These are phyloP conservation scores for Azolla pinnata DNA, from an alignment of 75 land plant genomes.

Conservation along the genomic window DNA sequence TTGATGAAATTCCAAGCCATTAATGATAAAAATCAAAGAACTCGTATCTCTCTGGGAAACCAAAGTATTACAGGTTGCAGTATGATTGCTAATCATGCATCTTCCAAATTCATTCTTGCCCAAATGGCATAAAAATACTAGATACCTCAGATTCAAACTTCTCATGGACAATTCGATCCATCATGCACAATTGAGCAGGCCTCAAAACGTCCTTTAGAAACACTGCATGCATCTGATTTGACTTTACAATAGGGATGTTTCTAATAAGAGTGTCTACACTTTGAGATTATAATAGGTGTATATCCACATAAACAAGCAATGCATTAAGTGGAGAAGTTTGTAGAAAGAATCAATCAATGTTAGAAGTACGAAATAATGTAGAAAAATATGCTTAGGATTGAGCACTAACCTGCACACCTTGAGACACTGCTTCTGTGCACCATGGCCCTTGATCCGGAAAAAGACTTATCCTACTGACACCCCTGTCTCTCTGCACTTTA, in stretches of 20 bases:
- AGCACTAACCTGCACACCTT: slow-evolving; percentile 66
- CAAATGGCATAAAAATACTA: too few species aligned
- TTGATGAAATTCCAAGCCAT: too few species aligned
- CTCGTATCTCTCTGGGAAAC: too few species aligned
- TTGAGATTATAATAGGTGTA: background rate
- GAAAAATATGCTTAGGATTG: background rate
- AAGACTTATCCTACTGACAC: slow-evolving; percentile 39
- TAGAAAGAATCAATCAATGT: background rate
- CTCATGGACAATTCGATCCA: too few species aligned
- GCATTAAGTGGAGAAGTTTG: background rate
- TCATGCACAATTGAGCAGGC: too few species aligned
- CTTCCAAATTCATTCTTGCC: too few species aligned
- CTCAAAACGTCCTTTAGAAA: too few species aligned
- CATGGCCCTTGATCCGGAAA: slow-evolving; percentile 57
- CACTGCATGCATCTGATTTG: background rate
- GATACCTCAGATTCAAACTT: too few species aligned
- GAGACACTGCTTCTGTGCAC: slow-evolving; percentile 70
- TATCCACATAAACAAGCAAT: background rate
- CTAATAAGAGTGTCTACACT: background rate
- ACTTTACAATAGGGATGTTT: background rate
- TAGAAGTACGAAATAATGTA: background rate
- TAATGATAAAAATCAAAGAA: too few species aligned
- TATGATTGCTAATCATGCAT: too few species aligned
- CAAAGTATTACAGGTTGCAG: too few species aligned
- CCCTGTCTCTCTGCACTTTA: slow-evolving; percentile 28